phyloP scores from a whole-genome alignment of 2,329 filamentous ascomycete species.

The Aspergillus novoparasiticus region DNA sequence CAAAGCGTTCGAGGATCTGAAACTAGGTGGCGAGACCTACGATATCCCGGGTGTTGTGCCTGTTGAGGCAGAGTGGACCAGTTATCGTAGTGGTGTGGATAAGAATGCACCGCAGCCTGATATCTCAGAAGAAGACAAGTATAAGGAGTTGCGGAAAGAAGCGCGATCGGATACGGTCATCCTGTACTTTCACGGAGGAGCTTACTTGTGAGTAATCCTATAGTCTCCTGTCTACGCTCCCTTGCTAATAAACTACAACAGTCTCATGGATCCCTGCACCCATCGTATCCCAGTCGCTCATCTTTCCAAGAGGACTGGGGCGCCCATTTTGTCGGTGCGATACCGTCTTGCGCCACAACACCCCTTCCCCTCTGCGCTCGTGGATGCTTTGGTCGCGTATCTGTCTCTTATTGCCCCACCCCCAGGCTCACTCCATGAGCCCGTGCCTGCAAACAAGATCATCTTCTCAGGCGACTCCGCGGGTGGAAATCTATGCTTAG shows the following conservation, averaged over 20 bases:
- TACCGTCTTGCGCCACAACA: conserved; percentile 52
- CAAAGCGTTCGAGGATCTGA: conserved; percentile 42
- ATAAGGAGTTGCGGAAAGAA: conserved; percentile 42
- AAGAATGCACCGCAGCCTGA: conserved; percentile 42
- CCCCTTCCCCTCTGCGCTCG: conserved; percentile 50
- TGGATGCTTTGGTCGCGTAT: conserved; percentile 52
- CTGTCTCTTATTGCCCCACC: conserved; percentile 50
- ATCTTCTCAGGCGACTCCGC: conserved; percentile 51
- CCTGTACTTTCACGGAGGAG: conserved; percentile 52
- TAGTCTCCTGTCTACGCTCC: neutral
- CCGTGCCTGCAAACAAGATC: conserved; percentile 48
- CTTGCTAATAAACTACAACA: conserved; percentile 15
- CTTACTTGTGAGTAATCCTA: conserved; percentile 43
- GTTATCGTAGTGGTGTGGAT: conserved; percentile 42
- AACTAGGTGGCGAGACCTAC: conserved; percentile 42
- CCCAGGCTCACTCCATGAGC: conserved; percentile 43
- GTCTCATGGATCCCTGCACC: conserved; percentile 48
- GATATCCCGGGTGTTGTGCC: conserved; percentile 36
- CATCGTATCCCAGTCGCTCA: conserved; percentile 41
- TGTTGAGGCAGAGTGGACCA: conserved; percentile 52
- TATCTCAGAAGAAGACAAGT: conserved; percentile 48
- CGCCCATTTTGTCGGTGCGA: conserved; percentile 46
- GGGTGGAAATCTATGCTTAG: conserved; percentile 46
- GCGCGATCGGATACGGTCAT: conserved; percentile 44
- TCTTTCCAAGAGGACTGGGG: conserved; percentile 43